Evolutionary conservation across 805 yeast species (phyloP), one percentile per base, ranked within the genome.

Genomic region (Candida koratica): DNA sequence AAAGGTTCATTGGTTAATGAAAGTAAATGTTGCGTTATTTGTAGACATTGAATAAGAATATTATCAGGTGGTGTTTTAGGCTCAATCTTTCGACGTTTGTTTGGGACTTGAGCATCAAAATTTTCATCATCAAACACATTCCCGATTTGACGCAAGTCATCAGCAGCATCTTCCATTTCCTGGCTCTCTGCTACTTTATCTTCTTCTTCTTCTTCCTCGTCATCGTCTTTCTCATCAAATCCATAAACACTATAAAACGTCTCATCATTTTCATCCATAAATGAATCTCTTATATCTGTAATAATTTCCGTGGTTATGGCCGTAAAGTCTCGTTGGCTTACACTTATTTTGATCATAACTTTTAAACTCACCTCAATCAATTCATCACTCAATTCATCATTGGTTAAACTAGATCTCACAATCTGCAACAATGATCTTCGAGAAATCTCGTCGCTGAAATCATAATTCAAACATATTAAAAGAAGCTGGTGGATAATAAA

Each of bases 391-490:
- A 84, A 62, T 11, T 71, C 65, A 35, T 77, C 81, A 27, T 73
- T 69, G 1, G 80, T 69, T 39, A 83, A 61, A n/a, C 79, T 64
- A 15, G 75, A 65, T 42, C 70, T 55, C 16, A 65, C 55, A 8
- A 64, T 55, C 23, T 65, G 67, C 25, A 84, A 60, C 76, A 87
- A 77, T 29, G 78, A 77, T 55, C 95, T 73, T 52, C 96, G 75
- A 14, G 97, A 96, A 31, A 84, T 74, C 56, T 89, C 96, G 62
- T 93, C 97, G 48, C 87, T 81, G 51, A 77, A 87, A 55, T 93
- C 97, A 52, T 82, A 83, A 25, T 75, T 74, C 18, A 73, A 72
- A 0, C 89, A 81, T 17, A 86, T 73, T 7, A 64, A 57, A 25
- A 90, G 54, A 14, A 90, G 56, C 56, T 93, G 96, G 39, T 78